A percentile compares a stretch with the other conserved stretches of the same genome.
These are phyloP conservation scores for Apiotrichum siamense DNA, from an alignment of 1,284 basidiomycete species.

Conservation along the genomic window DNA sequence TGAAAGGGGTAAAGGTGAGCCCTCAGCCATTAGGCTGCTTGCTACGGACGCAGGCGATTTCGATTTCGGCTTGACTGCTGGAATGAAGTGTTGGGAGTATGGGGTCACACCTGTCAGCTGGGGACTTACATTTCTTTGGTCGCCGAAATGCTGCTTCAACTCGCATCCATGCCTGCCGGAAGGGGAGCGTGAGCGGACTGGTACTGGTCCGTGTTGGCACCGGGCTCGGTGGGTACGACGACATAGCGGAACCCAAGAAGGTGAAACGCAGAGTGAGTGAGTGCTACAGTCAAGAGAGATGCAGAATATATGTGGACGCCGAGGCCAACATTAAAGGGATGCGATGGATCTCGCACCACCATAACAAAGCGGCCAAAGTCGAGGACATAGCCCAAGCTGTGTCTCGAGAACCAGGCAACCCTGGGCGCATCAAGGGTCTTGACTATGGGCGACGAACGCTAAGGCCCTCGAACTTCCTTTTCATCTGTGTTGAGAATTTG, in stretches of 20 bases:
- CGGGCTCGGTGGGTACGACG: not conserved
- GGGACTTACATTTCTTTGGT: not conserved
- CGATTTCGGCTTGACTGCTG: not conserved
- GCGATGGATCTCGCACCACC: no score
- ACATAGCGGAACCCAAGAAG: not conserved
- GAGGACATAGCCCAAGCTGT: no score
- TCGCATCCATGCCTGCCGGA: not conserved
- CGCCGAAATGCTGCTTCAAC: not conserved
- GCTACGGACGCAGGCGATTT: not conserved
- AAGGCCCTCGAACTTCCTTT: no score
- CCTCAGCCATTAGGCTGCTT: not conserved
- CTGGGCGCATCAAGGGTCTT: no score
- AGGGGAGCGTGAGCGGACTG: not conserved
- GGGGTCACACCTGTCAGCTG: not conserved
- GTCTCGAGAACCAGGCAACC: no score
- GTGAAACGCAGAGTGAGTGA: not conserved
- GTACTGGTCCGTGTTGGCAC: not conserved
- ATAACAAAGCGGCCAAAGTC: no score
- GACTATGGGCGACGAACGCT: no score
- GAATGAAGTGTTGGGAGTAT: not conserved
- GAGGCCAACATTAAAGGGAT: no score
- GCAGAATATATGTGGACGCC: no score
- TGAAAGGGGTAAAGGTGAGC: no score
- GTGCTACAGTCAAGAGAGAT: no score
- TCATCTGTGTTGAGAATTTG: no score